A percentile compares a stretch with the other conserved stretches of the same genome.
phyloP scores from a whole-genome alignment of 2,329 filamentous ascomycete genomes.

The Hypoxylon sp. region DNA sequence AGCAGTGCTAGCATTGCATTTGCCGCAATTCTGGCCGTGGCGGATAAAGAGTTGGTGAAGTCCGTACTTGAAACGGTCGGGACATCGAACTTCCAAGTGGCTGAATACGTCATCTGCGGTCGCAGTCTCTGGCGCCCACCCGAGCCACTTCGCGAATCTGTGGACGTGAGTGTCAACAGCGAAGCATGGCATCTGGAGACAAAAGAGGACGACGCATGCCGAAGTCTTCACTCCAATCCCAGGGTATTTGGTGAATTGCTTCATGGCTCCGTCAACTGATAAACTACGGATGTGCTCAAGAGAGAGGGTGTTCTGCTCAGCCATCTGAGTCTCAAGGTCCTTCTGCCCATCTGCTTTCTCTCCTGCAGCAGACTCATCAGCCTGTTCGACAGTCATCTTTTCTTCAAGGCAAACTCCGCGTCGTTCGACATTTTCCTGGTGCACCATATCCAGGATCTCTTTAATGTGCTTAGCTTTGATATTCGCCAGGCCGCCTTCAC shows the following conservation, averaged over 20 bases:
- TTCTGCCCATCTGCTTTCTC: constrained; percentile 64
- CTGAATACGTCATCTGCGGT: constrained; percentile 64
- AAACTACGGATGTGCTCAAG: constrained; percentile 66
- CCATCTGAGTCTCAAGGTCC: constrained; percentile 69
- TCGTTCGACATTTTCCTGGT: constrained; percentile 72
- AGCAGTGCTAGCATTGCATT: constrained; percentile 67
- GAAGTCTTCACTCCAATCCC: constrained; percentile 72
- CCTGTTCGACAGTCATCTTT: constrained; percentile 58
- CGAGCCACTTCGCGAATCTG: constrained; percentile 66
- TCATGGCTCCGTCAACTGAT: constrained; percentile 64
- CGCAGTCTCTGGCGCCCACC: constrained; percentile 68
- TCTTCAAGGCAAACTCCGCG: constrained; percentile 63
- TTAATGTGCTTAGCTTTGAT: constrained; percentile 82
- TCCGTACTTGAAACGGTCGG: constrained; percentile 68
- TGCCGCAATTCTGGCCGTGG: constrained; percentile 66
- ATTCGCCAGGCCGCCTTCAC: constrained; percentile 77
- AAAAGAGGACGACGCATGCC: constrained; percentile 71
- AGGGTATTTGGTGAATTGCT: constrained; percentile 64
- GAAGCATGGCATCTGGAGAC: constrained; percentile 67
- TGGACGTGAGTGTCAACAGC: constrained; percentile 72
- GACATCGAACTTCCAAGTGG: constrained; percentile 68
- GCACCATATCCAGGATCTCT: constrained; percentile 78
- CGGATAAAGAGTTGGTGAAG: constrained; percentile 70
- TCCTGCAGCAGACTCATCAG: constrained; percentile 60
- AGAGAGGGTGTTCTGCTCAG: constrained; percentile 71